Evolutionary conservation across 208 protist genomes (phyloP).

Genomic region (Acanthamoeba lenticulata): DNA sequence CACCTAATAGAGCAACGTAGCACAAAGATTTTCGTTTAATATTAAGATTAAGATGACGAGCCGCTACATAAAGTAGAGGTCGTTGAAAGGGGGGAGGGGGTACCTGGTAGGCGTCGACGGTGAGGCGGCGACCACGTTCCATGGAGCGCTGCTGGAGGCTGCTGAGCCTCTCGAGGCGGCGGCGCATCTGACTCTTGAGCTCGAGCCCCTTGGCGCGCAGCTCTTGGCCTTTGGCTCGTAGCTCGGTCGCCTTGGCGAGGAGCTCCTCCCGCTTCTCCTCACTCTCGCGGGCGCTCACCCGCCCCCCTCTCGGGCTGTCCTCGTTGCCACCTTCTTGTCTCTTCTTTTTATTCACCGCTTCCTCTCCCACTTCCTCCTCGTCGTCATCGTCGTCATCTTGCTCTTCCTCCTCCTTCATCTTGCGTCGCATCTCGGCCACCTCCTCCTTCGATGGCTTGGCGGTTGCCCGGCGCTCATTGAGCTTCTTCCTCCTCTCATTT

Average conservation of each 20-base stretch:
- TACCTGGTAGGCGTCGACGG: background rate
- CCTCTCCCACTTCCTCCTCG: background rate
- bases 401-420: background rate
- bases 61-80: too few species aligned
- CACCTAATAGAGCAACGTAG: background rate
- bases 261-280: conserved; percentile 11
- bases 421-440: background rate
- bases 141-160: background rate
- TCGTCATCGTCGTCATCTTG: background rate
- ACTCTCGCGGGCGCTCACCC: background rate
- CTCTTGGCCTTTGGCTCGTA: background rate
- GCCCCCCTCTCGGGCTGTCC: background rate
- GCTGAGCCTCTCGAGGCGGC: background rate
- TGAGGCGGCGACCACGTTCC: background rate
- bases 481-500: background rate
- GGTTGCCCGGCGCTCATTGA: background rate
- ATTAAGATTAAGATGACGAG: too few species aligned
- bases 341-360: background rate
- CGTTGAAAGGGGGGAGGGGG: background rate
- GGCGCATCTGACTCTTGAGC: background rate
- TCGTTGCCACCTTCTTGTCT: too few species aligned
- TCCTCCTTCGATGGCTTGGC: background rate
- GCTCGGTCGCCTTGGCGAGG: background rate
- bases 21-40: background rate
- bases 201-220: background rate